Evolutionary conservation across 2,329 filamentous ascomycete genomes (phyloP).

Genomic region (Cercospora canescens): DNA sequence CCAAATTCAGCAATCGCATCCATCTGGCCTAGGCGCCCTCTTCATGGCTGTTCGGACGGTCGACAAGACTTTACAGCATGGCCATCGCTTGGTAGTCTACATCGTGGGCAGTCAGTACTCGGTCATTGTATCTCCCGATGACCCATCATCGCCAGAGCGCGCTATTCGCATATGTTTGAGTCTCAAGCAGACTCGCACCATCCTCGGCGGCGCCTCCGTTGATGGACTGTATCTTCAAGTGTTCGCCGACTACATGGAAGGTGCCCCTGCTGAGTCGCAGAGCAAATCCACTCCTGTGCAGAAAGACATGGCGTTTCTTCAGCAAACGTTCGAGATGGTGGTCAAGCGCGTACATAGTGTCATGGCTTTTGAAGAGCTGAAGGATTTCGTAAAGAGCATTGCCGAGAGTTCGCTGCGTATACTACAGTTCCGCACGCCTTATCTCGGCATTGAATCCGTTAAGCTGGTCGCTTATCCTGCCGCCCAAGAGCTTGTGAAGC

Average conservation of each 20-base stretch:
- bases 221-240: background rate
- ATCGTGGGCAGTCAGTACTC: no score
- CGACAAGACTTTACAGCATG: background rate
- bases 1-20: background rate
- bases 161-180: background rate
- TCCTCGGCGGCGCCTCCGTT: background rate
- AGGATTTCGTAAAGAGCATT: constrained; percentile 1
- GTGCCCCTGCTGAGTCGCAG: background rate
- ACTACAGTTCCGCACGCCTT: constrained; percentile 26
- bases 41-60: background rate
- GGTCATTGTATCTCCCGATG: no score
- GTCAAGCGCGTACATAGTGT: background rate
- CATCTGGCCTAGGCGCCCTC: background rate
- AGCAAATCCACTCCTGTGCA: background rate
- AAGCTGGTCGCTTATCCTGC: background rate
- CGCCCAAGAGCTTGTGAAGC: no score
- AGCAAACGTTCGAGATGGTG: background rate
- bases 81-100: background rate
- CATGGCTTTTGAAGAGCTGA: background rate
- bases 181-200: background rate
- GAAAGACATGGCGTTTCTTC: background rate
- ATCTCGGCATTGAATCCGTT: background rate
- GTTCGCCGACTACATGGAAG: background rate
- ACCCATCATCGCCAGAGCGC: background rate
- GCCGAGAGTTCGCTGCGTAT: constrained; percentile 25